Evolutionary conservation across 2,329 filamentous ascomycete genomes (phyloP).

Genomic region (Didymella keratinophila): DNA sequence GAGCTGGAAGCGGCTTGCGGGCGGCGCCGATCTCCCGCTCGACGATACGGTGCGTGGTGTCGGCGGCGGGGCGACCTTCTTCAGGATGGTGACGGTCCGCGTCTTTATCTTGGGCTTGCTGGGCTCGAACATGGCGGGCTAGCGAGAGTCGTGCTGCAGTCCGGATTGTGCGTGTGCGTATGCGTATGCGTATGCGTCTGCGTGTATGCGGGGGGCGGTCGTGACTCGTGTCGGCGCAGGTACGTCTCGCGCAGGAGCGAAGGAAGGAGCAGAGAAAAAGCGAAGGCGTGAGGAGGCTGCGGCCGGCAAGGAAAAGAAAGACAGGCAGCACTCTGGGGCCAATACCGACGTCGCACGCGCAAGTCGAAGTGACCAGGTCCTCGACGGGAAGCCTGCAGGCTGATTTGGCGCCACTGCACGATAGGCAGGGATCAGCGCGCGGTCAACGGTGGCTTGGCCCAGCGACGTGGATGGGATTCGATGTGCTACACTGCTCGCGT

Average conservation of each 20-base stretch:
- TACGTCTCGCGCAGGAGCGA: background rate
- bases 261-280: background rate
- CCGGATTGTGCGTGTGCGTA: slow-evolving; percentile 3
- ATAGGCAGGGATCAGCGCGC: slow-evolving; percentile 23
- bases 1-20: slow-evolving; percentile 41
- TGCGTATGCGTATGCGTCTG: background rate
- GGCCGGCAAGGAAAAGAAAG: slow-evolving; percentile 14
- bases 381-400: slow-evolving; percentile 21
- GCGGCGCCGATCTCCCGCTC: slow-evolving; percentile 25
- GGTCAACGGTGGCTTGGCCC: slow-evolving; percentile 11
- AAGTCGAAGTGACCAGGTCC: slow-evolving; percentile 20
- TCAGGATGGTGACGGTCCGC: slow-evolving; percentile 44
- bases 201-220: background rate
- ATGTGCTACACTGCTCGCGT: background rate
- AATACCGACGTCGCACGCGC: slow-evolving; percentile 28
- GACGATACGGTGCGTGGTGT: slow-evolving; percentile 12
- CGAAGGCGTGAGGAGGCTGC: background rate
- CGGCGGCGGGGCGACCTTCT: slow-evolving; percentile 27
- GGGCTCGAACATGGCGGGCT: slow-evolving; percentile 39
- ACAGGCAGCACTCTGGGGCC: slow-evolving; percentile 28
- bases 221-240: background rate
- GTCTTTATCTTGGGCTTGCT: slow-evolving; percentile 47
- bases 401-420: slow-evolving; percentile 34
- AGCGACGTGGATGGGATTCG: background rate
- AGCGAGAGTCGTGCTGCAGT: background rate